Evolutionary conservation across 192 early-diverging fungal species (phyloP), one percentile per base, ranked within the genome.

Genomic region (Helicostylum pulchrum): DNA sequence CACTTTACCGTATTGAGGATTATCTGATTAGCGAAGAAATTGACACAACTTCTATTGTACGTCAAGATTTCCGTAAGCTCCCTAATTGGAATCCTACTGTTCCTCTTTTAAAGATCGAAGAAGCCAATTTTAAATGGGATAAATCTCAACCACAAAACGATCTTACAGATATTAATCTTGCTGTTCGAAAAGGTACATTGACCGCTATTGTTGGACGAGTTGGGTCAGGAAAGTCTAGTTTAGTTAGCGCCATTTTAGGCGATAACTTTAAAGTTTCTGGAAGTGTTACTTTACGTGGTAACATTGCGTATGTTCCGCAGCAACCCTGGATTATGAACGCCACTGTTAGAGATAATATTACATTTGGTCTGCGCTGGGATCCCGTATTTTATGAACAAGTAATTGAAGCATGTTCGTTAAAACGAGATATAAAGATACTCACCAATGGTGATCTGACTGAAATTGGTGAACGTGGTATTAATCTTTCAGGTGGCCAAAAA

Each of bases 261-360:
- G 95, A 99, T 65, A 96, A 93, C 86, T 83, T 87, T 61, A 88
- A 83, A 51, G 61, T 78, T 9, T 47, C 43, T 8, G 93, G 91
- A 31, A 68, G 81, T 11, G 90, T 93, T 1, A 72, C 65, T 11
- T 56, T 97, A 7, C 79, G 86, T 26, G 80, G 80, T 15, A 72
- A 71, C 30, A 76, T 90, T 36, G 89, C 91, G 1, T 91, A 92
- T 69, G 90, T 87, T 15, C 75, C 85, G 8, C 90, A 92, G 64
- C 85, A 75, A 43, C 84, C 97, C 1, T 99, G 95, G 95, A 91
- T 99, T 45, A 90, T 94, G 87, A 99, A 99, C 63, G 87, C 87
- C 10, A 94, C 91, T 5, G 63, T 99, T 42, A 81, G 92, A 48
- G 92, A 97, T 52, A 99, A 99, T 72, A 91, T 99, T 72, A 53